Base-by-base conservation (phyloP, 139 green algal species). In the Raphidocelis subcapitata region DNA sequence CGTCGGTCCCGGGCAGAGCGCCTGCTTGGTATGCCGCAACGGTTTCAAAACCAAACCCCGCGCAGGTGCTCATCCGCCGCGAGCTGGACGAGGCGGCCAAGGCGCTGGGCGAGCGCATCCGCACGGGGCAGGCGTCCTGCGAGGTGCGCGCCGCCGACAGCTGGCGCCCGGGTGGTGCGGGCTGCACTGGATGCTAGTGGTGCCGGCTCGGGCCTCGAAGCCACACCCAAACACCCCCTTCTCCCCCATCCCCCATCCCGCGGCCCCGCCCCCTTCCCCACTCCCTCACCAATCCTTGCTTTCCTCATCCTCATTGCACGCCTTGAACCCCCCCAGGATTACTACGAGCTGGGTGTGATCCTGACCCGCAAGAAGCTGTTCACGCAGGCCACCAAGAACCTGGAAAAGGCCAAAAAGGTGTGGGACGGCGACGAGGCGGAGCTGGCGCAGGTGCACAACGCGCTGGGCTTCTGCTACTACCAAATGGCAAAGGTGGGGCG, bases 51-150 rank as follows among this genome's bases (percentile, higher is more conserved):
- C n/a, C n/a, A n/a, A n/a, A n/a, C n/a, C n/a, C n/a, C n/a, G n/a
- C 41, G 41, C 41, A 49, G 41, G 94, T 98, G 52, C 76, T 99
- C 4, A 89, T 98, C 51, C 80, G 94, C 18, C 76, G 94, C 18
- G 94, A 99, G 82, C 85, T 99, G 41, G 96, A 99, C 54, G 95
- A 97, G 75, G 85, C 91, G 24, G 92, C 94, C 23, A 99, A 99
- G 80, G 85, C 88, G n/a, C 85, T 99, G 57, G 95, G 94, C 14
- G 95, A 99, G 60, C 85, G 91, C 32, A 93, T 97, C 66, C 88
- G 96, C 31, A 93, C 82, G 14, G 88, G 87, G 0, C 81, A 96
- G 62, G 94, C 90, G 0, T 90, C 77, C 20, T 89, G 85, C 74
- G 92, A 98, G 82, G 88, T 92, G 62, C 14, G 79, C 2, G 5